A percentile compares a stretch with the other conserved stretches of the same genome.
These are phyloP conservation scores for Talaromyces amestolkiae DNA, from an alignment of 2,329 filamentous ascomycete genomes.

Conservation along the genomic window DNA sequence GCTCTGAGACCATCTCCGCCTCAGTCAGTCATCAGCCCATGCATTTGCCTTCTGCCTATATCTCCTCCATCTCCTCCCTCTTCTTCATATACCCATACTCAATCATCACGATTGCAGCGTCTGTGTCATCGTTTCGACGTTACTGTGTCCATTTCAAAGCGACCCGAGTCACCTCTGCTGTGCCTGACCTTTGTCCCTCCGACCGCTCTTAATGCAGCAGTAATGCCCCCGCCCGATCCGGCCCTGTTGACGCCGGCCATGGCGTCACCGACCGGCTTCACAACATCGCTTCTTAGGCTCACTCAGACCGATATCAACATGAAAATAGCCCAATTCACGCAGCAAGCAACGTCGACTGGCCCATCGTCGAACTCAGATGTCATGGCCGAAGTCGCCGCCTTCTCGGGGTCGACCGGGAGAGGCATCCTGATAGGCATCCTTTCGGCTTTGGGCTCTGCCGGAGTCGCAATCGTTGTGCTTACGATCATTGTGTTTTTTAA, in stretches of 20 bases:
- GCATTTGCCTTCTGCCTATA: constrained; percentile 10
- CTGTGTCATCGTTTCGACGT: background rate
- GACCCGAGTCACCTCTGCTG: background rate
- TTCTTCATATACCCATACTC: background rate
- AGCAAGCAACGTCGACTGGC: background rate
- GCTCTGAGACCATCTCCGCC: background rate
- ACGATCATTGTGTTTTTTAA: constrained; percentile 88
- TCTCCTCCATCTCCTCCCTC: background rate
- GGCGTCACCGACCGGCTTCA: constrained; percentile 21
- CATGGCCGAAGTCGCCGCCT: constrained; percentile 25
- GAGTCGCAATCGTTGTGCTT: constrained; percentile 76
- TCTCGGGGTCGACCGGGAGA: constrained; percentile 59
- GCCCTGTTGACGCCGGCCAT: constrained; percentile 16
- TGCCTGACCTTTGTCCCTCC: background rate
- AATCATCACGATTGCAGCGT: background rate
- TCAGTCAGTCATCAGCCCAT: background rate
- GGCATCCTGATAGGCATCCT: constrained; percentile 93
- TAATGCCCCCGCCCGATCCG: constrained; percentile 21
- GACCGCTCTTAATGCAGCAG: constrained; percentile 18
- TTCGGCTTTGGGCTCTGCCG: constrained; percentile 88
- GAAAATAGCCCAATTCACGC: background rate
- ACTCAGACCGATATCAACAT: background rate
- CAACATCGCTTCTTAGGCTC: constrained; percentile 8
- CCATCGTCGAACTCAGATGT: constrained; percentile 6
- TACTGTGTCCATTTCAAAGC: background rate